Conservation (phyloP, 306 rosid genomes). For the Ziziphus jujuba region DNA sequence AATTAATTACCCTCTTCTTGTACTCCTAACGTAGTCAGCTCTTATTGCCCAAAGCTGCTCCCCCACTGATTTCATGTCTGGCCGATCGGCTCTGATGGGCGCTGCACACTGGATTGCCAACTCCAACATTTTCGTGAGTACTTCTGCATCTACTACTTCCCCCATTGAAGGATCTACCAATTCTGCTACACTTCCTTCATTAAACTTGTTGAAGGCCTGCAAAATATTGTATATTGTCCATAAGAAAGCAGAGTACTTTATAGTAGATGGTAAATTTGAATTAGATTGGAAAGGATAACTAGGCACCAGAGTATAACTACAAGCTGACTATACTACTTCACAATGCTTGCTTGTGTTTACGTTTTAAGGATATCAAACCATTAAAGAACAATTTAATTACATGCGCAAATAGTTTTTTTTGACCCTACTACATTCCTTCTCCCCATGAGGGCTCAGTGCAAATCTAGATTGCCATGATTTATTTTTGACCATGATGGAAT, state of each 20-base stretch:
- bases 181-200: conserved; percentile 54
- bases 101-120: conserved; percentile 89
- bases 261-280: not conserved
- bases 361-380: too few relatives aligned
- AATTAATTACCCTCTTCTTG: conserved; percentile 39
- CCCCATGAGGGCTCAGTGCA: too few relatives aligned
- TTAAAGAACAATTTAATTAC: too few relatives aligned
- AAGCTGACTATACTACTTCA: too few relatives aligned
- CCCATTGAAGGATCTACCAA: conserved; percentile 71
- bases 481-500: too few relatives aligned
- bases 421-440: too few relatives aligned
- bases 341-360: too few relatives aligned
- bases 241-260: not conserved
- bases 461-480: too few relatives aligned
- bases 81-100: conserved; percentile 71
- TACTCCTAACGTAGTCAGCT: conserved; percentile 67
- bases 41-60: conserved; percentile 91
- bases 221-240: not conserved
- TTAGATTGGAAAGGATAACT: not conserved
- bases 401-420: too few relatives aligned
- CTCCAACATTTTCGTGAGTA: conserved; percentile 60
- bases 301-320: too few relatives aligned
- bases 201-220: conserved; percentile 76
- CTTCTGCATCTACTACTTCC: conserved; percentile 56
- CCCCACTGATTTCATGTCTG: conserved; percentile 84